Conservation (phyloP, 495 filamentous ascomycete species). For the Annulohypoxylon moriforme region DNA sequence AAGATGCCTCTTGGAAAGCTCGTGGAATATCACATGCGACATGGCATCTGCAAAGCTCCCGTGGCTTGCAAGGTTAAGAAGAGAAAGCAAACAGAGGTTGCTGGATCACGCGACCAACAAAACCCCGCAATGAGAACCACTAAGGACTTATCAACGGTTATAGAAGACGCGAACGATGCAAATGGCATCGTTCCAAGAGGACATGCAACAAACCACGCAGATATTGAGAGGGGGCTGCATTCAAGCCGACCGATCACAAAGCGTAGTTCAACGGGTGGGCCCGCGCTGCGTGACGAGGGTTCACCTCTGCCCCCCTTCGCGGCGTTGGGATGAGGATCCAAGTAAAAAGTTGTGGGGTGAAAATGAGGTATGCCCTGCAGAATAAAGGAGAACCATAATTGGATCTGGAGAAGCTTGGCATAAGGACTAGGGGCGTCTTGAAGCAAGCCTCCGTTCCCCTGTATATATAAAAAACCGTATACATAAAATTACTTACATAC, state of each 20-base stretch:
- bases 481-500: constrained; percentile 13
- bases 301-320: constrained; percentile 4
- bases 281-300: constrained; percentile 17
- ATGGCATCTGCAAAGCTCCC: neutral
- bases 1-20: constrained; percentile 32
- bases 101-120: constrained; percentile 16
- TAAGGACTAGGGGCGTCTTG: constrained; percentile 15
- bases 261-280: constrained; percentile 8
- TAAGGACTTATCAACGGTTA: neutral
- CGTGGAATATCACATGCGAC: constrained; percentile 32
- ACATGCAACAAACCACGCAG: constrained; percentile 11
- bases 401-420: constrained; percentile 37
- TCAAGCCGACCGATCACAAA: neutral
- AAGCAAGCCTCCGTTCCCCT: constrained; percentile 23
- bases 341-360: constrained; percentile 16
- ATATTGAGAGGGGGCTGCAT: constrained; percentile 3
- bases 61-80: neutral
- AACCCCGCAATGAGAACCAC: constrained; percentile 12
- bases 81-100: constrained; percentile 8
- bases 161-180: neutral
- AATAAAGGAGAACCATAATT: constrained; percentile 25
- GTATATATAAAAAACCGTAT: constrained; percentile 27
- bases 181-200: constrained; percentile 1
- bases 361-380: constrained; percentile 30
- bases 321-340: constrained; percentile 33